phyloP scores from a whole-genome alignment of 2,329 filamentous ascomycete species.

The Trichophaea hybrida region DNA sequence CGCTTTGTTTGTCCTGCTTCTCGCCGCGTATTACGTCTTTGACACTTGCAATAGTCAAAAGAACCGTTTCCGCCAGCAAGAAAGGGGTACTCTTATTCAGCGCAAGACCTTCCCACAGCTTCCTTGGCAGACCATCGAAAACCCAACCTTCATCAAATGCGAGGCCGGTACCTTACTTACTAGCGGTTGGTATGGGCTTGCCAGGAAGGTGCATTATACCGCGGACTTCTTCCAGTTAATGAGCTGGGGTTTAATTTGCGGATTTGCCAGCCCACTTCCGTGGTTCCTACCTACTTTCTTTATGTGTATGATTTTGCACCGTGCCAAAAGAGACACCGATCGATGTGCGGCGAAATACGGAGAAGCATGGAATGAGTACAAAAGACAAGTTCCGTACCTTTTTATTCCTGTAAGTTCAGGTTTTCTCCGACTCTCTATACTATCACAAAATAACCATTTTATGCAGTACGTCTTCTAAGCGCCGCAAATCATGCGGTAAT shows the following conservation, averaged over 20 bases:
- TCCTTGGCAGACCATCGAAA: constrained; percentile 71
- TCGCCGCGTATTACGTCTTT: constrained; percentile 82
- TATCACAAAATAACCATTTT: not conserved
- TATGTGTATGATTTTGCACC: constrained; percentile 62
- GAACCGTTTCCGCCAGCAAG: constrained; percentile 73
- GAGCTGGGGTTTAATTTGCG: constrained; percentile 66
- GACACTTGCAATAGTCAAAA: constrained; percentile 87
- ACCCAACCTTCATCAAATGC: constrained; percentile 64
- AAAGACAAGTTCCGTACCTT: constrained; percentile 63
- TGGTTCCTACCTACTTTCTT: constrained; percentile 88
- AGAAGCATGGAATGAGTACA: constrained; percentile 64
- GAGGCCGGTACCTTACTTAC: constrained; percentile 62
- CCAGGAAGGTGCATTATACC: constrained; percentile 68
- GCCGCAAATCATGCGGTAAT: not conserved
- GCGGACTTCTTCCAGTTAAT: constrained; percentile 67
- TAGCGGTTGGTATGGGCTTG: constrained; percentile 74
- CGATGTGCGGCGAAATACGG: constrained; percentile 66
- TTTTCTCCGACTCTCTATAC: not conserved
- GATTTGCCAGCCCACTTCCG: constrained; percentile 66
- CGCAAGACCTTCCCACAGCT: constrained; percentile 78
- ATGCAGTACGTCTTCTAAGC: not conserved
- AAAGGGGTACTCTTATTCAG: constrained; percentile 54
- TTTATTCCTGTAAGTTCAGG: constrained; percentile 51
- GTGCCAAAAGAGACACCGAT: constrained; percentile 59
- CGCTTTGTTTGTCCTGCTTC: constrained; percentile 53